phyloP scores from a whole-genome alignment of 1,139 yeast genomes.

The Suzukiozyma palmioleophila region DNA sequence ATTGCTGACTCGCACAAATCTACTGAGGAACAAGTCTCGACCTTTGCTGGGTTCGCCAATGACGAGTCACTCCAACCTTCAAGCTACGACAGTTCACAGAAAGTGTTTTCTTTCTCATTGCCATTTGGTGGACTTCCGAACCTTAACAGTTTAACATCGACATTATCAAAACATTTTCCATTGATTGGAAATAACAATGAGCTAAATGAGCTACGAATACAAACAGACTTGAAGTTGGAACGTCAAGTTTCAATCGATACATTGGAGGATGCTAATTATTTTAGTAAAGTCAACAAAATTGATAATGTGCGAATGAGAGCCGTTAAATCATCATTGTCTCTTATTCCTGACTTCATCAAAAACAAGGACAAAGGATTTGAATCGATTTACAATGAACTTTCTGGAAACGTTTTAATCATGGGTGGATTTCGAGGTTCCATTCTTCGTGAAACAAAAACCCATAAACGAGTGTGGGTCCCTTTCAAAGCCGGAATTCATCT shows the following conservation, averaged over 20 bases:
- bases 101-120: conserved; percentile 39
- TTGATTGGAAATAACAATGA: conserved; percentile 15
- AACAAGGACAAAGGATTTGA: conserved; percentile 26
- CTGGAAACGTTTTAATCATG: conserved; percentile 72
- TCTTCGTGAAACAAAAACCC: conserved; percentile 61
- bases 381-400: conserved; percentile 39
- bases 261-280: conserved; percentile 59
- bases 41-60: conserved; percentile 7
- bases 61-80: conserved; percentile 9
- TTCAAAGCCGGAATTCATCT: conserved; percentile 78
- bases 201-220: conserved; percentile 20
- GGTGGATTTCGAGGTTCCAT: conserved; percentile 91
- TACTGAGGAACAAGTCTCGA: conserved; percentile 11
- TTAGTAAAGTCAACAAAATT: conserved; percentile 50
- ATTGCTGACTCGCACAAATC: conserved; percentile 11
- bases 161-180: conserved; percentile 21
- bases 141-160: conserved; percentile 16
- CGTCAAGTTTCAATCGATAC: conserved; percentile 60
- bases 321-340: conserved; percentile 54
- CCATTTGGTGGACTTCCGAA: conserved; percentile 29
- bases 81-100: conserved; percentile 17
- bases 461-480: conserved; percentile 80
- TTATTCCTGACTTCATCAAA: conserved; percentile 26
- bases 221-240: conserved; percentile 42
- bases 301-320: conserved; percentile 71